Evolutionary conservation across 1,284 basidiomycete genomes (phyloP), one percentile per base, ranked within the genome.

Genomic region (Heliocybe sulcata): DNA sequence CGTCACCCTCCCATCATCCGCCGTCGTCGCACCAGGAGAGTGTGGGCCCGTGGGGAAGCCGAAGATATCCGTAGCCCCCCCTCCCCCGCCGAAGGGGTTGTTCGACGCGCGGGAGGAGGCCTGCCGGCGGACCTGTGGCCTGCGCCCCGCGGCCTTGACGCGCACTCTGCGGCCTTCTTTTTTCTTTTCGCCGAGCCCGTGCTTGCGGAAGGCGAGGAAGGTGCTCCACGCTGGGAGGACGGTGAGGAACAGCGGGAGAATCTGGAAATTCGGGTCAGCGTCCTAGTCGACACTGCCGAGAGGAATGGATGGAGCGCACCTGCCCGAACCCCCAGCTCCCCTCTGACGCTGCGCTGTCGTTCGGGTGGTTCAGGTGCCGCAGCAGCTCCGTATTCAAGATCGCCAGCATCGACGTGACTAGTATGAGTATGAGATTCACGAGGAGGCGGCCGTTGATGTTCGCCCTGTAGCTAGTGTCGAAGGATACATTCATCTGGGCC

Each of bases 381-480:
- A 67, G 58, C 19, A 65, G 59, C 58, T 67, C 65, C 20, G 61
- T 66, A 45, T 67, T 65, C 60, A 66, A 57, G 19, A 66, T 63
- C 12, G 58, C 55, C 16, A 63, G 12, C 3, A 49, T 48, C 64
- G 64, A 67, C 8, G 63, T 42, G 20, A 62, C 55, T 10, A 59
- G n/a, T 12, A 63, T 57, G 3, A 63, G 51, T 3, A 55, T 12
- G 20, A 65, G 35, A 29, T 60, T 54, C 8, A 63, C 35, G 25
- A 65, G 49, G 20, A 62, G 42, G 14, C 51, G 51, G 3, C 51
- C 19, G 42, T 56, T 22, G 54, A 35, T 49, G 31, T 49, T 49
- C 11, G 47, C 47, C 12, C 27, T 9, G n/a, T 49, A 25, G 8
- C 47, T 9, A 6, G 47, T 49, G 25, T 49, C 47, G n/a, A 42